Conservation (phyloP, 2,329 filamentous ascomycete species). For the Cercospora citrullina region DNA sequence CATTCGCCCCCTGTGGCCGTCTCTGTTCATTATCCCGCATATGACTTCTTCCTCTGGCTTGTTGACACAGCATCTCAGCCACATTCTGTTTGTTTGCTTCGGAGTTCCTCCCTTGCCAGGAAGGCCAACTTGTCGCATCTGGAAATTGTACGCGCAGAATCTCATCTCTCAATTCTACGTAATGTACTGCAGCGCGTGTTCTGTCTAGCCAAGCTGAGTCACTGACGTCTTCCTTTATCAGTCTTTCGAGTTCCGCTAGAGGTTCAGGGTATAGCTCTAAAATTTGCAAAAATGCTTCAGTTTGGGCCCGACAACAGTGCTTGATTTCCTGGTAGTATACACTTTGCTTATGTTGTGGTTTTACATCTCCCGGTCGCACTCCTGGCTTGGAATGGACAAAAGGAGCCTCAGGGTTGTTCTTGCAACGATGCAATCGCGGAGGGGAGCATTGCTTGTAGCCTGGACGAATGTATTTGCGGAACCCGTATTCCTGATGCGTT, state of each 20-base stretch:
- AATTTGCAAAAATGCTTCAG: background rate
- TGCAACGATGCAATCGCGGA: background rate
- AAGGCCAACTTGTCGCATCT: background rate
- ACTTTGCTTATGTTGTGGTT: conserved; percentile 2
- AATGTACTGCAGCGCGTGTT: background rate
- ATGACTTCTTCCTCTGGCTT: background rate
- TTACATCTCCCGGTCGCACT: background rate
- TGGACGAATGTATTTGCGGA: conserved; percentile 9
- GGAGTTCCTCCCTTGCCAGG: background rate
- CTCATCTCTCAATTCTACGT: background rate
- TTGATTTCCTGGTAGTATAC: conserved; percentile 5
- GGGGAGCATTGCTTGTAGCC: conserved; percentile 7
- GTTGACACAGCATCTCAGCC: background rate
- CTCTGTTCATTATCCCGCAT: background rate
- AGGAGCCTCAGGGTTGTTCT: background rate
- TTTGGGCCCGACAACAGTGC: background rate
- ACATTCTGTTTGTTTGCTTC: background rate
- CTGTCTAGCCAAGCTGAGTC: background rate
- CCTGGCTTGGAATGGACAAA: background rate
- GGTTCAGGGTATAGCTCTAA: background rate
- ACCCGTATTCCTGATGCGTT: background rate
- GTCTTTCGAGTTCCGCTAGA: background rate
- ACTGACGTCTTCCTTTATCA: background rate
- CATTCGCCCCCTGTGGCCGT: background rate
- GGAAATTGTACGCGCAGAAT: background rate